Evolutionary conservation across 108 stramenopile genomes (phyloP), one percentile per base, ranked within the genome.

Genomic region (Conticribra weissflogii): DNA sequence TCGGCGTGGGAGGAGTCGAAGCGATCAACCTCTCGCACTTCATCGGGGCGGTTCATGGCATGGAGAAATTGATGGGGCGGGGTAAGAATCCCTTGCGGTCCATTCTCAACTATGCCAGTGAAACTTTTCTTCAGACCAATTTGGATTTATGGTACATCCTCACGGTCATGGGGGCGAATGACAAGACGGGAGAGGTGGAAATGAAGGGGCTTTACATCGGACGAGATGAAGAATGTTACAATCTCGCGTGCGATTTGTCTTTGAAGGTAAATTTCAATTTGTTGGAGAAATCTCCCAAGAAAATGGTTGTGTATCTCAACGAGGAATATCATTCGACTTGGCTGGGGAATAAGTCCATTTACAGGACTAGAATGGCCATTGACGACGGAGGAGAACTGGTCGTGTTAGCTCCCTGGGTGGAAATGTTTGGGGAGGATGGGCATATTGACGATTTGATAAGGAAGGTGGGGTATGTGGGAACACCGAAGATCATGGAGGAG

Each of bases 261-360:
- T 56, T 96, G 0, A 54, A 87, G 50, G 92, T 95, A 25, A 97
- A 98, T 76, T 98, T 98, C 68, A 89, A 92, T 55, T 61, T 96
- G 65, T 50, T 97, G 50, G 88, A 94, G 0, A 83, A 72, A 18
- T 65, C 93, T 12, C 86, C 91, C 5, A 72, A 66, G 45, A 95
- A 90, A 65, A 83, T 96, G 28, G 94, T 98, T 0, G 96, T 93
- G 7, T 92, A 90, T 68, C 66, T 98, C 46, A 96, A 98, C 63
- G 76, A 76, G 34, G 96, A 97, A 67, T 98, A 97, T 79, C 94
- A 93, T 66, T 94, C 96, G 9, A 98, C 96, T 12, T 98, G 97
- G 97, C 51, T 98, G 53, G 97, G 96, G 7, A 97, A 97, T 84
- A 98, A 98, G 72, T 77, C 93, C 17, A 95, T 98, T 51, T 98